phyloP scores from a whole-genome alignment of 1,284 basidiomycete species.

The Mycosarcoma maydis region DNA sequence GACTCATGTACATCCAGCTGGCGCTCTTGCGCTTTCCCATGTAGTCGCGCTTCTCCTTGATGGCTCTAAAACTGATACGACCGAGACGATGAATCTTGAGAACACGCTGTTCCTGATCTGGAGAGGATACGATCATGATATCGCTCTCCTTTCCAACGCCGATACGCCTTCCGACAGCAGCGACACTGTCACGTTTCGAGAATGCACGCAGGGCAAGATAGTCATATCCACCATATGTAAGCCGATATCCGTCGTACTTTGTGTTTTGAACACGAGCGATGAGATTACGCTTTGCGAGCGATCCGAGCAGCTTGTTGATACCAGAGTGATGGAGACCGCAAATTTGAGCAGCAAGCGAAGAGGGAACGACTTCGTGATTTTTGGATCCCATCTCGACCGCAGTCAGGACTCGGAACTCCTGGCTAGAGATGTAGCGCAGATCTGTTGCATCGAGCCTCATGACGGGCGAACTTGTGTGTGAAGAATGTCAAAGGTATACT shows the following conservation, averaged over 20 bases:
- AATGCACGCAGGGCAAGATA: constrained; percentile 92
- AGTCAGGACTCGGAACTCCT: constrained; percentile 93
- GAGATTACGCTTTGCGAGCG: constrained; percentile 88
- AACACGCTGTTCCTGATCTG: constrained; percentile 83
- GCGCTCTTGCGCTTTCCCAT: constrained; percentile 93
- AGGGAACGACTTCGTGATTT: constrained; percentile 95
- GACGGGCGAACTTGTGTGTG: not conserved
- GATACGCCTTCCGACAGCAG: constrained; percentile 88
- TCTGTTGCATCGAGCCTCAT: constrained; percentile 96
- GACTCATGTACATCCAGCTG: constrained; percentile 99
- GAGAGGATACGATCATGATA: constrained; percentile 90
- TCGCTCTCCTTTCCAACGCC: constrained; percentile 98
- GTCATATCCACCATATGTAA: constrained; percentile 98
- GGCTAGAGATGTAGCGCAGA: constrained; percentile 87
- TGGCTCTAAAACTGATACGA: constrained; percentile 92
- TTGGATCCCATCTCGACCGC: constrained; percentile 98
- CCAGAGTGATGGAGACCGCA: constrained; percentile 89
- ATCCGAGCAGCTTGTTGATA: constrained; percentile 89
- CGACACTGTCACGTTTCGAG: constrained; percentile 72
- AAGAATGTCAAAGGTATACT: not conserved
- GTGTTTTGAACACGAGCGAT: constrained; percentile 89
- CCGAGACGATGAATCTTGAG: constrained; percentile 93
- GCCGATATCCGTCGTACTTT: constrained; percentile 94
- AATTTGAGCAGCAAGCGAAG: constrained; percentile 86
- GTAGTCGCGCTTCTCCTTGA: constrained; percentile 97